Base-by-base conservation (phyloP, 805 yeast genomes). In the Pichia rugopelliculosa region DNA sequence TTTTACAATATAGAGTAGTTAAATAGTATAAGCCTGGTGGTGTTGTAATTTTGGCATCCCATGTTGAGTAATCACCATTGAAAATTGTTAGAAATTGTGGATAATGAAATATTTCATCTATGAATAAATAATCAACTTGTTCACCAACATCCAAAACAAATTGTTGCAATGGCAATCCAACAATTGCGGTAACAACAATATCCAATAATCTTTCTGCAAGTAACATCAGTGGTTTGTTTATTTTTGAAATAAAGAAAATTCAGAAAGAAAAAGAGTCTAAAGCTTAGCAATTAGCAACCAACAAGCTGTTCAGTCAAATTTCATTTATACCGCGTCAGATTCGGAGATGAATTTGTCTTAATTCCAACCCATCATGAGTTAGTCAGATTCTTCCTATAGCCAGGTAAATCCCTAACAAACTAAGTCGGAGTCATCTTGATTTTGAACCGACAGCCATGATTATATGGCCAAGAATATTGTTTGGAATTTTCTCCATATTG, bases 11-110 rank as follows among this genome's bases (percentile, higher is more conserved):
- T 3, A 54, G 52, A 27, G 65, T 64, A 6, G 77, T 79, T 10
- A 77, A 53, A 6, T 64, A 48, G 60, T 93, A 91, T 17, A 91
- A 68, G 0, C 98, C 99, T 1, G 98, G 98, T 1, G 99, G 99
- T 0, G 99, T 93, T 2, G 99, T 91, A 60, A 93, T 88, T 60
- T 91, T 90, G 12, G 80, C 74, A 62, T 93, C 88, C 96, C 96
- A 89, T 1, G 68, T 57, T n/a, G 53, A 46, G 67, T 80, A 88
- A 44, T 79, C 69, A 12, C 83, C 84, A 1, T 61, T 55, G 50
- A 87, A 76, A 59, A 84, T 89, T 42, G 69, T 72, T 49, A 77
- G 72, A 7, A 95, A 80, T 70, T 93, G 98, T 8, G 80, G 79
- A 21, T 87, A 72, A 61, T 93, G 99, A 66, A 91, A 91, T 12